Conservation (phyloP, 164 flowering plant species). For the Sextonia rubra region DNA sequence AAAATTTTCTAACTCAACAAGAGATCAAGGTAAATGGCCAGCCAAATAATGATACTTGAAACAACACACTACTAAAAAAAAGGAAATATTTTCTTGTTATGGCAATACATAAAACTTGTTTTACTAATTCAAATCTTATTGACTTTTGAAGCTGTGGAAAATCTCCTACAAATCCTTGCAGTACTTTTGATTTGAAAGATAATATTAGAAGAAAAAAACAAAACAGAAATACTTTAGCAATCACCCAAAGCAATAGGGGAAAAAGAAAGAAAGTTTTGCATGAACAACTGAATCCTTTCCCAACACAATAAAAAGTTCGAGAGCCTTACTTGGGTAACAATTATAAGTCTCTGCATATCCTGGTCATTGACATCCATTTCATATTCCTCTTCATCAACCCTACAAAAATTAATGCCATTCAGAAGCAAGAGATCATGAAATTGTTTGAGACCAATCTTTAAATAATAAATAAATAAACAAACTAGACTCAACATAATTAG, state of each 20-base stretch:
- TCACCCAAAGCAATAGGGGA: not conserved
- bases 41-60: too few relatives aligned
- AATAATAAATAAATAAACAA: not conserved
- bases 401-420: constrained; percentile 9
- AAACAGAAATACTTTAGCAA: not conserved
- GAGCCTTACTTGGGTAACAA: constrained; percentile 80
- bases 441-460: not conserved
- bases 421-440: constrained; percentile 2
- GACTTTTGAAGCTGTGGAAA: too few relatives aligned
- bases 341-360: constrained; percentile 81
- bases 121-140: too few relatives aligned
- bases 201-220: too few relatives aligned
- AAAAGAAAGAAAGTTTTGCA: not conserved
- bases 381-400: constrained; percentile 86
- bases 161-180: too few relatives aligned
- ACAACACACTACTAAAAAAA: too few relatives aligned
- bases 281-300: not conserved
- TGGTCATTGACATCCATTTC: constrained; percentile 61
- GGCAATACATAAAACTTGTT: too few relatives aligned
- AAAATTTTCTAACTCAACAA: too few relatives aligned
- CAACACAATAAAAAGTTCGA: not conserved
- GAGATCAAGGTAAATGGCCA: too few relatives aligned
- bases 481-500: not conserved
- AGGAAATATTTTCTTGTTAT: too few relatives aligned
- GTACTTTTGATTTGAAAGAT: not conserved